Evolutionary conservation across 2,329 filamentous ascomycete genomes (phyloP).

Genomic region (Tolypocladium cylindrosporum): DNA sequence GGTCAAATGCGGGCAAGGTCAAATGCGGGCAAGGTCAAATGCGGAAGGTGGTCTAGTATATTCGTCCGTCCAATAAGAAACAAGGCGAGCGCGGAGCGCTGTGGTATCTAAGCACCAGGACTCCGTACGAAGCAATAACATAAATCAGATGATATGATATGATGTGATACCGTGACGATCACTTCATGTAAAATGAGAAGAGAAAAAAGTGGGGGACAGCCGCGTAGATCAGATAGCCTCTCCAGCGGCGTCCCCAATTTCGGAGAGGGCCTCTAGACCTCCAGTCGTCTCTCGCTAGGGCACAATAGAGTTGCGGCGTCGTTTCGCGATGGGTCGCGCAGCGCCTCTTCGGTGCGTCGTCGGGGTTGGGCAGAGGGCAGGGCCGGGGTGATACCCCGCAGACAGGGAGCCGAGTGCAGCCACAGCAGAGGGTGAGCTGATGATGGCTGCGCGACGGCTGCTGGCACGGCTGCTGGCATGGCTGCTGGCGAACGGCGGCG

Average conservation of each 20-base stretch:
- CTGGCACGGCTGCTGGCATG: no score
- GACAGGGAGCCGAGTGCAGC: not conserved
- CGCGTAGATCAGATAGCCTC: not conserved
- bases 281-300: not conserved
- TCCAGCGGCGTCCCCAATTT: no score
- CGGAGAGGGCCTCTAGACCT: not conserved
- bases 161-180: not conserved
- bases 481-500: no score
- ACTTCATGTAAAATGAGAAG: not conserved
- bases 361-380: no score
- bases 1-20: not conserved
- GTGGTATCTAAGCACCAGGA: not conserved
- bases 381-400: not conserved
- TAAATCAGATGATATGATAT: no score
- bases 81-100: not conserved
- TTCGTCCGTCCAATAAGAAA: not conserved
- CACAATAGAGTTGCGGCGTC: not conserved
- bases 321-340: not conserved
- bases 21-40: not conserved
- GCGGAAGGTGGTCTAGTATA: not conserved
- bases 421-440: no score
- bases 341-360: not conserved
- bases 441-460: no score
- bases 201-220: not conserved
- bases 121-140: not conserved